These are phyloP conservation scores for Strigomonas culicis DNA, from an alignment of 208 protist species.

Conservation along the genomic window DNA sequence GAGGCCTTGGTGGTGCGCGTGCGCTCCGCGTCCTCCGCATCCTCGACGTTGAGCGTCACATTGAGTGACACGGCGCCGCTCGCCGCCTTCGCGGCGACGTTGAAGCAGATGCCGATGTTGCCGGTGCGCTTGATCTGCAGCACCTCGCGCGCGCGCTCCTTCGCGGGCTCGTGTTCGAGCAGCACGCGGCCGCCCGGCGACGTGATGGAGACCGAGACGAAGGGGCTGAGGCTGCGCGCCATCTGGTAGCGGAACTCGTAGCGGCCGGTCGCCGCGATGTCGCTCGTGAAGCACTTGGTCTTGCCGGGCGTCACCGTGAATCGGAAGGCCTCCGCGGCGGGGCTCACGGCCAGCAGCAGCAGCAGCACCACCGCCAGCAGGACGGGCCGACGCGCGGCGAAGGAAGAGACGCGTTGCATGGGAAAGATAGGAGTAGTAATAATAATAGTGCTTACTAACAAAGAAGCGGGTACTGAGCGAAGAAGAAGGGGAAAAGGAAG, in stretches of 20 bases:
- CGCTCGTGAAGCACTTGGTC: slow-evolving; percentile 65
- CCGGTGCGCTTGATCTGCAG: slow-evolving; percentile 29
- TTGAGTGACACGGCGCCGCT: slow-evolving; percentile 45
- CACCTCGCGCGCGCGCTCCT: slow-evolving; percentile 44
- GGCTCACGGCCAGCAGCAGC: slow-evolving; percentile 10
- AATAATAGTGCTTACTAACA: neutral
- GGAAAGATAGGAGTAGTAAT: no score
- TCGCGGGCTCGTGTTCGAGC: slow-evolving; percentile 54
- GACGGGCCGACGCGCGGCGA: neutral
- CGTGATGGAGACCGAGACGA: slow-evolving; percentile 61
- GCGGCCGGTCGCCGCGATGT: slow-evolving; percentile 40
- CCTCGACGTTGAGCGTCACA: slow-evolving; percentile 54
- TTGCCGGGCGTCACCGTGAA: slow-evolving; percentile 54
- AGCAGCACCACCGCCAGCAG: slow-evolving; percentile 1
- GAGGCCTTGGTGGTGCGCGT: slow-evolving; percentile 58
- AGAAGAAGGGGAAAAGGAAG: neutral
- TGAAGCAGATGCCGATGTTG: slow-evolving; percentile 67
- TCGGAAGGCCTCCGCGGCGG: slow-evolving; percentile 34
- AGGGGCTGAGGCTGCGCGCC: slow-evolving; percentile 50
- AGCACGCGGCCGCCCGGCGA: slow-evolving; percentile 34
- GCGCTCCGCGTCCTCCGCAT: slow-evolving; percentile 69
- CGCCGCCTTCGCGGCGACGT: slow-evolving; percentile 31
- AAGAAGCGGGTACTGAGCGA: neutral
- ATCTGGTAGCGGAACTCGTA: slow-evolving; percentile 76
- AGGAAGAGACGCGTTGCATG: neutral